phyloP scores from a whole-genome alignment of 192 early-diverging fungal species.

The Coemansia sp. region DNA sequence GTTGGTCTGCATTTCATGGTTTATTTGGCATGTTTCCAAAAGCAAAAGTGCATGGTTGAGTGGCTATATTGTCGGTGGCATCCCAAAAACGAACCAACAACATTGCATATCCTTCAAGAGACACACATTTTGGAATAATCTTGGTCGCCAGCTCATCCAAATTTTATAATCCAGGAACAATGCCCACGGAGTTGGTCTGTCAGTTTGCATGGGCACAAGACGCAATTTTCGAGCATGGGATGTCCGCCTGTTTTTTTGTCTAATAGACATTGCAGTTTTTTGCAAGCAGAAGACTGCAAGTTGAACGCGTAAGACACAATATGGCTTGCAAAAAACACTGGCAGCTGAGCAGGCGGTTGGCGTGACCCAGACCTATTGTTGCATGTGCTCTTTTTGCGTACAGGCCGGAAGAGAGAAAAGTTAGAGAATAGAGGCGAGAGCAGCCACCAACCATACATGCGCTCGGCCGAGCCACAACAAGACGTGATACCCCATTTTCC shows the following conservation, averaged over 20 bases:
- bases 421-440: not conserved
- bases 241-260: not conserved
- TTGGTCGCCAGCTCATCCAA: not conserved
- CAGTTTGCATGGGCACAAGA: slow-evolving; percentile 3
- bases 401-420: not conserved
- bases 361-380: slow-evolving; percentile 1
- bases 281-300: not conserved
- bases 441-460: slow-evolving; percentile 2
- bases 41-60: not conserved
- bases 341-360: not conserved
- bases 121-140: not conserved
- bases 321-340: not conserved
- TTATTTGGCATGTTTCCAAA: not conserved
- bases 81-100: not conserved
- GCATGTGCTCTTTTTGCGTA: not conserved
- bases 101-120: not conserved
- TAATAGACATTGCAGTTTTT: not conserved
- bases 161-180: not conserved
- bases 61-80: not conserved
- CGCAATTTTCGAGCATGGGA: not conserved
- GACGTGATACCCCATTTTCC: not conserved
- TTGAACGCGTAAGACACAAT: not conserved
- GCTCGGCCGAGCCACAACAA: not conserved
- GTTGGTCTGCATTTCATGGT: not conserved
- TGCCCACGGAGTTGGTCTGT: not conserved